phyloP scores from a whole-genome alignment of 345 rosid genomes.

The Zanthoxylum bungeanum region DNA sequence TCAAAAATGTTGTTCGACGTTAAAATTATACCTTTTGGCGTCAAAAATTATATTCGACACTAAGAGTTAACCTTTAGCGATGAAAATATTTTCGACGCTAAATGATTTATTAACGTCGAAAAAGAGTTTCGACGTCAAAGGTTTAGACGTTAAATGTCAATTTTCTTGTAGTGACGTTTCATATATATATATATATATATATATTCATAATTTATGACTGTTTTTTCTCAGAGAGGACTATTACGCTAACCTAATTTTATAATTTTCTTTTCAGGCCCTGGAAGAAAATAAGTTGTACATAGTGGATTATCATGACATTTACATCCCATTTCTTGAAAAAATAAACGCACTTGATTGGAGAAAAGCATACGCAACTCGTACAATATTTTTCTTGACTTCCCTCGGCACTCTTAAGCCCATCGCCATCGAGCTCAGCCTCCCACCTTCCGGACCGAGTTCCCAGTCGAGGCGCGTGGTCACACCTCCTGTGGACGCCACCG shows the following conservation, averaged over 20 bases:
- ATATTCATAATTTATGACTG: no score
- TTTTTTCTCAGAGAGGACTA: no score
- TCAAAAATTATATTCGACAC: no score
- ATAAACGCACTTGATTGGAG: slow-evolving; percentile 84
- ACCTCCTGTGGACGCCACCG: slow-evolving; percentile 73
- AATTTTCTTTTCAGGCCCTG: slow-evolving; percentile 52
- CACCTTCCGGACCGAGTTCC: slow-evolving; percentile 34
- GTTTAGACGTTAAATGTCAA: no score
- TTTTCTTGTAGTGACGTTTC: no score
- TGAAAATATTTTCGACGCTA: no score
- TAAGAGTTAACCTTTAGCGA: no score
- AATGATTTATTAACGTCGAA: no score
- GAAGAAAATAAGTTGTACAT: slow-evolving; percentile 68
- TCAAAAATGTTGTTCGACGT: no score
- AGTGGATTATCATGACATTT: slow-evolving; percentile 78
- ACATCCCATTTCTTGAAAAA: slow-evolving; percentile 78
- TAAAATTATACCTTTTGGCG: no score
- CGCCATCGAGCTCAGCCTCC: slow-evolving; percentile 89
- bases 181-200: no score
- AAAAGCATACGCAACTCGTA: slow-evolving; percentile 87
- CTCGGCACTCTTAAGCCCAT: slow-evolving; percentile 80
- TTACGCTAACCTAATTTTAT: not conserved
- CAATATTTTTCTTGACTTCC: slow-evolving; percentile 67
- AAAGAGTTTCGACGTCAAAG: no score
- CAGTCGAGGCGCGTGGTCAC: slow-evolving; percentile 74